Percentiles rank a stretch among this genome's conserved stretches.
Conservation (phyloP, 192 early-diverging fungal species). For the Coemansia sp. region DNA sequence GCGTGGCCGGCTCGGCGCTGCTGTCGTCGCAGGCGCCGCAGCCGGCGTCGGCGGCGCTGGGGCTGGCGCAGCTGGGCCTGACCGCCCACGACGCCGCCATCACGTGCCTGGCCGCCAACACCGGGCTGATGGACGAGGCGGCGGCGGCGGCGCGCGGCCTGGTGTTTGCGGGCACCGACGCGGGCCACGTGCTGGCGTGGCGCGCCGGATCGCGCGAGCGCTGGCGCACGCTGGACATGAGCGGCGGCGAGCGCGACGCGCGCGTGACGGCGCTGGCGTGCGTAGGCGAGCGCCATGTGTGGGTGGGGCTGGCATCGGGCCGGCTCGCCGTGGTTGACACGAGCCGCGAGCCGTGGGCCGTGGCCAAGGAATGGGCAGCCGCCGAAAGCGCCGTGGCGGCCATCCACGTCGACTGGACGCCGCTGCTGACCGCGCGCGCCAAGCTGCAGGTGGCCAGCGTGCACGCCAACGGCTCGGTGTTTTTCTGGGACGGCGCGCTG, state of each 20-base stretch:
- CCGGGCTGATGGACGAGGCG: slow-evolving; percentile 17
- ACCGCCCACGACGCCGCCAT: slow-evolving; percentile 30
- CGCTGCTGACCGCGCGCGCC: slow-evolving; percentile 28
- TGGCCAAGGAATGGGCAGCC: slow-evolving; percentile 40
- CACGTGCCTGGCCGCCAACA: slow-evolving; percentile 41
- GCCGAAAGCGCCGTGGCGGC: slow-evolving; percentile 18
- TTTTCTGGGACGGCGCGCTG: slow-evolving; percentile 49
- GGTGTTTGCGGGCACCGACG: slow-evolving; percentile 44
- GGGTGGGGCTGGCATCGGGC: slow-evolving; percentile 43
- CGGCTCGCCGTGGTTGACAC: slow-evolving; percentile 24
- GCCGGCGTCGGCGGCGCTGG: slow-evolving; percentile 4
- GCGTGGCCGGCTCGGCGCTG: slow-evolving; percentile 14
- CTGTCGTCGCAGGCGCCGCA: slow-evolving; percentile 13
- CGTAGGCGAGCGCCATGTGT: slow-evolving; percentile 33
- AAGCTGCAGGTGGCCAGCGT: slow-evolving; percentile 42
- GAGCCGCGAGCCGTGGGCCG: slow-evolving; percentile 20
- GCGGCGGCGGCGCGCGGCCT: slow-evolving; percentile 19
- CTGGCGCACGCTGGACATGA: slow-evolving; percentile 42
- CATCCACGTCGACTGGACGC: slow-evolving; percentile 42
- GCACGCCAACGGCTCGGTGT: slow-evolving; percentile 41
- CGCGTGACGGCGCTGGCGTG: slow-evolving; percentile 43
- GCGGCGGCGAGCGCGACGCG: slow-evolving; percentile 25
- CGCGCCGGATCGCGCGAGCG: slow-evolving; percentile 23
- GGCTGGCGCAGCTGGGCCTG: slow-evolving; percentile 26
- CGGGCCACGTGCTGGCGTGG: slow-evolving; percentile 42